Evolutionary conservation across 805 yeast species (phyloP).

Genomic region (Candida krabiensis): DNA sequence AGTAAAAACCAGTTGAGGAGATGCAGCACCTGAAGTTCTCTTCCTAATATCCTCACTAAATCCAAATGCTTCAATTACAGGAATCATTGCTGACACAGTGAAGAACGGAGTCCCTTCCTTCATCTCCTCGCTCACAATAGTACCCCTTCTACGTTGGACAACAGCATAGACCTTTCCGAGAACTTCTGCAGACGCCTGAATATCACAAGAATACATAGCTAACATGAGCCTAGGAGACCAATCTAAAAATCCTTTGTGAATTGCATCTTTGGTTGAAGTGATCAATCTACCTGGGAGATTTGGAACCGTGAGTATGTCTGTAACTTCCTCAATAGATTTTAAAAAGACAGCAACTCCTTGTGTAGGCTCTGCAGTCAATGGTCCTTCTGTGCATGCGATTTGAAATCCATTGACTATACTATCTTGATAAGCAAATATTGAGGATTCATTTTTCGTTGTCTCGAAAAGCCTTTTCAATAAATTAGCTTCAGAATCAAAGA

Average conservation of each 20-base stretch:
- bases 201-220: constrained; percentile 92
- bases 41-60: constrained; percentile 93
- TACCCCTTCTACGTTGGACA: constrained; percentile 84
- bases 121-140: constrained; percentile 87
- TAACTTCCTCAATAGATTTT: constrained; percentile 35
- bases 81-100: constrained; percentile 78
- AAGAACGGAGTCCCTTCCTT: constrained; percentile 98
- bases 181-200: constrained; percentile 93
- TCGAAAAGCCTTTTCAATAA: constrained; percentile 35
- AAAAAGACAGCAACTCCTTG: constrained; percentile 72
- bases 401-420: constrained; percentile 82
- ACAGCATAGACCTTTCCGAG: constrained; percentile 95
- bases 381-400: constrained; percentile 80
- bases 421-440: constrained; percentile 48
- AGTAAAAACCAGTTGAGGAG: constrained; percentile 88
- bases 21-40: constrained; percentile 94
- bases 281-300: constrained; percentile 72
- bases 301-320: constrained; percentile 36
- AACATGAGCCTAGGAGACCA: constrained; percentile 90
- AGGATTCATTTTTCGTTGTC: not conserved
- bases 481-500: constrained; percentile 53
- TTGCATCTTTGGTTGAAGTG: constrained; percentile 67
- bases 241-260: constrained; percentile 67
- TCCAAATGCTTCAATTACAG: constrained; percentile 96
- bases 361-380: constrained; percentile 81